Evolutionary conservation across 257 asterid genomes (phyloP), one percentile per base, ranked within the genome.

Genomic region (Perilla frutescens): DNA sequence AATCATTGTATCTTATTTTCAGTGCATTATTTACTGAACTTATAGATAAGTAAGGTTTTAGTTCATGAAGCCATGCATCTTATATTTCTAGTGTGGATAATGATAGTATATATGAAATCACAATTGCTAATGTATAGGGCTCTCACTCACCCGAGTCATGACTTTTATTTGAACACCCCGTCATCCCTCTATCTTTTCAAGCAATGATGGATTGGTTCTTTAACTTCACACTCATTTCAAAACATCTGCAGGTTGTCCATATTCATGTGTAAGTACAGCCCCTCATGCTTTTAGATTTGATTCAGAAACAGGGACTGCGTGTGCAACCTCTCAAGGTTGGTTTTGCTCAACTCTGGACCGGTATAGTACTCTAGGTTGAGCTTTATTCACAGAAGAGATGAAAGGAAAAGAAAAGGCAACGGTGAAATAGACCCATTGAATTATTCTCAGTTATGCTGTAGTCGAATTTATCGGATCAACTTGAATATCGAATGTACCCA

Each of bases 241-340:
- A 7, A 14, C 68, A 62, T 69, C 8, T 80, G 88, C 90, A 93
- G 98, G 93, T 34, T 93, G 98, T 79, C 94, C 90, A 6, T 89
- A 84, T 88, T 87, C 98, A 32, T 91, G 98, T 9, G 96, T 89
- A 51, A 84, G 84, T 73, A 82, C 76, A 49, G 96, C 98, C 69
- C 97, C 96, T 70, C 91, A 84, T 47, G 94, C 90, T 6, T 93
- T 93, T 72, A 67, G 70, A 63, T 88, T 91, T 82, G 85, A 92
- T 68, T 76, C 98, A 13, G 75, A n/a, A 20, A 88, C 87, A 0
- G 95, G 93, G 73, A 84, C 92, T 51, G 97, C 96, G 1, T 77
- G 64, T 14, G 95, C 96, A 62, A 80, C 89, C 65, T 80, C 90
- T 61, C 97, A 91, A 87, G 97, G 98, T 93, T 72, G 58, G 79